Evolutionary conservation across 2,329 filamentous ascomycete genomes (phyloP).

Genomic region (Colletotrichum nymphaeae): DNA sequence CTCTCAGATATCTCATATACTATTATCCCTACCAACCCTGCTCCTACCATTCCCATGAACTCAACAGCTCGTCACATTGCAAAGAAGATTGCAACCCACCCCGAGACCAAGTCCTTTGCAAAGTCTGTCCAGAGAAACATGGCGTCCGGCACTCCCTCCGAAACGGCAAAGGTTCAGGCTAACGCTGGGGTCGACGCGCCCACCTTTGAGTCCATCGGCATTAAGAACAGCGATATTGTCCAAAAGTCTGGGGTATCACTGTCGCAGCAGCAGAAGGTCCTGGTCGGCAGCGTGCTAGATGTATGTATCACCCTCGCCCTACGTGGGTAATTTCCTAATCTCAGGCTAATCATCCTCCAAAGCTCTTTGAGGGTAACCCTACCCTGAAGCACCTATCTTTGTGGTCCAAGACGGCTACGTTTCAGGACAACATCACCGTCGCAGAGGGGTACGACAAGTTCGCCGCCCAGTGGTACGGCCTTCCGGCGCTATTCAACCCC

Average conservation of each 20-base stretch:
- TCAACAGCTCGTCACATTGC: constrained; percentile 26
- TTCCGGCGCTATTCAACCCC: constrained; percentile 66
- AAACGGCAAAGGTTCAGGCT: constrained; percentile 42
- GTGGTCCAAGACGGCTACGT: constrained; percentile 68
- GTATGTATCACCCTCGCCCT: constrained; percentile 41
- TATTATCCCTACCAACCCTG: not conserved
- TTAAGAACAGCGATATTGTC: constrained; percentile 66
- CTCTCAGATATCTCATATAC: no score
- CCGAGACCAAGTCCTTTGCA: constrained; percentile 33
- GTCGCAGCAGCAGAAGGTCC: constrained; percentile 59
- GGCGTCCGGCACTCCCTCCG: constrained; percentile 43
- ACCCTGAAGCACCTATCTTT: constrained; percentile 68
- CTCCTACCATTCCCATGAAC: constrained; percentile 7
- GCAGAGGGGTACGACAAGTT: constrained; percentile 65
- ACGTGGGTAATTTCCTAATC: no score
- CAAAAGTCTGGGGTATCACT: constrained; percentile 63
- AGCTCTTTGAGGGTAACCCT: constrained; percentile 70
- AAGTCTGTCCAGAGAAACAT: constrained; percentile 38
- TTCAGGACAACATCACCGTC: constrained; percentile 69
- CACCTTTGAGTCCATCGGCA: constrained; percentile 46
- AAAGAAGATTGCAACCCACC: constrained; percentile 24
- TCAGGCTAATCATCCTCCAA: not conserved
- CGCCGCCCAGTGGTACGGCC: constrained; percentile 66
- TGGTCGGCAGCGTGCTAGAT: constrained; percentile 70
- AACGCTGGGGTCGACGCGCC: constrained; percentile 26